Base-by-base conservation (phyloP, 257 asterid genomes). In the Nicotiana otophora region DNA sequence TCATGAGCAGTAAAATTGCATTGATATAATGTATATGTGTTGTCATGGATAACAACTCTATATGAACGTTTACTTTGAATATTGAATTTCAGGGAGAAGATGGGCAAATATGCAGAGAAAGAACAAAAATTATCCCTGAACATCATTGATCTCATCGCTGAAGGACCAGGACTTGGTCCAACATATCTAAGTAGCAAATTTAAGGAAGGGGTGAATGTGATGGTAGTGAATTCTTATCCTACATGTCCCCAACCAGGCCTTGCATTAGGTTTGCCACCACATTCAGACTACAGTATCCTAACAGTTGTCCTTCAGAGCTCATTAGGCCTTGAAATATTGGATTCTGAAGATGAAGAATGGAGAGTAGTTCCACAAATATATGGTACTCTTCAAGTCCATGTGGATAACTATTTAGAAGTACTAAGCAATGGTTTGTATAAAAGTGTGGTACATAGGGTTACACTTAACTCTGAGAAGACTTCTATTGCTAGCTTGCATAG, bases 321-420 rank as follows among this genome's bases (percentile, higher is more conserved):
- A 0, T 33, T 82, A 0, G 91, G 94, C 6, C 84, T 89, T 0
- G 78, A 90, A 67, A 81, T 88, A 16, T 79, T 82, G 39, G 87
- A 86, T 36, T 7, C 64, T 0, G 17, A 7, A 23, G 82, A 77
- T 8, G 55, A 77, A 0, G 48, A 81, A 0, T 92, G 92, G 91
- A 86, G 36, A 28, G 30, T 19, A 4, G 89, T 90, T 7, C 89
- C 88, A 0, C 16, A 64, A 7, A 80, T 86, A 33, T 51, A 31
- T 1, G 86, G 82, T 0, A 83, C 84, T 31, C 78, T 89, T 17
- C 89, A 88, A 76, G 89, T 92, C 46, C 85, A 86, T 16, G 87
- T 89, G 0, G 96, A 92, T 1, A 91, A 89, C 63, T 92, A 86
- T 78, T 66, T 90, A 3, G 94, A 89, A 78, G 91, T 90, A 1